Percentiles rank a stretch among this genome's conserved stretches.
Conservation (phyloP, 495 filamentous ascomycete genomes). For the Corynascus novoguineensis region DNA sequence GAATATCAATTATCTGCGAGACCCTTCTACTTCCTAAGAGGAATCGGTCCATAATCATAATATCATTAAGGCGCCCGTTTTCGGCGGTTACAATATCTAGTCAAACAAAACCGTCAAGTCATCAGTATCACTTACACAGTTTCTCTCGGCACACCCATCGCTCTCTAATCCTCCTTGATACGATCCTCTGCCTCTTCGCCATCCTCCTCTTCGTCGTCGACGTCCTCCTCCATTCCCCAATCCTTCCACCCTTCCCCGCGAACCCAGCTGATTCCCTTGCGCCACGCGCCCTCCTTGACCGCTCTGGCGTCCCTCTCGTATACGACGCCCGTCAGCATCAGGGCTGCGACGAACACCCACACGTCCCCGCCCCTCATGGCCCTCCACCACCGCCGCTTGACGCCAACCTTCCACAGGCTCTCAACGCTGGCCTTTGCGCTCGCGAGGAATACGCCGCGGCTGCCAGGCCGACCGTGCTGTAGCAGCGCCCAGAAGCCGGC, state of each 20-base stretch:
- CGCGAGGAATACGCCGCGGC: conserved; percentile 62
- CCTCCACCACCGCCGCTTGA: conserved; percentile 77
- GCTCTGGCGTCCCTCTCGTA: conserved; percentile 66
- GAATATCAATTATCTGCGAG: no score
- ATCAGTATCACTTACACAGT: no score
- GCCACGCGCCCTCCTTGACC: conserved; percentile 58
- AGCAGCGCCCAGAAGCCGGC: conserved; percentile 80
- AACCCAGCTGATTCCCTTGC: conserved; percentile 69
- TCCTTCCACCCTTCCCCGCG: conserved; percentile 54
- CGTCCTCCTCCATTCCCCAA: conserved; percentile 37
- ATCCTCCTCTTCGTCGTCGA: conserved; percentile 21
- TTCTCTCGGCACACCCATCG: no score
- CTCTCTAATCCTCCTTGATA: conserved; percentile 11
- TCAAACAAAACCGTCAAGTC: not conserved
- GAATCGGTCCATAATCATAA: conserved; percentile 11
- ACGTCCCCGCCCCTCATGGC: conserved; percentile 78
- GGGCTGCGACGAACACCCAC: conserved; percentile 67
- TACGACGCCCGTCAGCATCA: conserved; percentile 71
- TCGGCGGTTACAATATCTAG: no score
- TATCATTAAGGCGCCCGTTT: not conserved
- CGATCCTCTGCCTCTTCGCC: conserved; percentile 17
- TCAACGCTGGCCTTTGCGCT: conserved; percentile 68
- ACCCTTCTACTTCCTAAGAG: no score
- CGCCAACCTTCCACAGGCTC: conserved; percentile 81
- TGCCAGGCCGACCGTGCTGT: conserved; percentile 47